Base-by-base conservation (phyloP, 306 rosid species). In the Leucaena leucocephala region DNA sequence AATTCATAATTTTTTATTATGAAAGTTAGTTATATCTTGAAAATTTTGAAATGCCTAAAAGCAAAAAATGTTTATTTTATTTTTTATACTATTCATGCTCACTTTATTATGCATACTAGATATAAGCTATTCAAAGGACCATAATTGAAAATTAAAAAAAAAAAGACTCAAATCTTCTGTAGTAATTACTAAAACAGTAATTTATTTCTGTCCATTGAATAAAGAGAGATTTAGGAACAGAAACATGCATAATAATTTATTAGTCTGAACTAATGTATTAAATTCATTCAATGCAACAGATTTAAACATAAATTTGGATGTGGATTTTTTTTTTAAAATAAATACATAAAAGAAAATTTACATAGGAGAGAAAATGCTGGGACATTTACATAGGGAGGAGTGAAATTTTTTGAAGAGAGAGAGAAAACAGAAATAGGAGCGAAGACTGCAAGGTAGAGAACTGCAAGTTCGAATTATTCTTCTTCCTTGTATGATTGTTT, bases 381-480 rank as follows among this genome's bases (percentile, higher is more conserved):
- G 80, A 50, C 70, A 76, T 71, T 49, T 50, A 36, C 85, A 77
- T 78, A 4, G 89, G 82, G 79, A 63, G 42, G 14, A 14, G 79
- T 35, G 59, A 80, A 66, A 74, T 17, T 64, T 50, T 50, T 1
- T 0, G 27, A 27, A 27, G 27, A 27, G 66, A 58, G 38, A 74
- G 76, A 33, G 22, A 72, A 21, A 80, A 72, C 81, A 76, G 77
- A 82, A 82, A 77, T 49, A 76, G 59, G 22, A 83, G 76, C 17
- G 90, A 77, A 78, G 85, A 64, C 83, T 86, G 91, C 88, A 82
- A 82, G 81, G 74, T 75, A 72, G 88, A 75, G 89, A 85, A 82
- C 90, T 87, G 96, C 89, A 87, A 91, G 90, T 87, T 87, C 90
- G 90, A 87, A 91, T 91, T 91, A 83, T 89, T 89, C 96, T 89